These are phyloP conservation scores for Ochetophila trinervis DNA, from an alignment of 306 rosid species.

Conservation along the genomic window DNA sequence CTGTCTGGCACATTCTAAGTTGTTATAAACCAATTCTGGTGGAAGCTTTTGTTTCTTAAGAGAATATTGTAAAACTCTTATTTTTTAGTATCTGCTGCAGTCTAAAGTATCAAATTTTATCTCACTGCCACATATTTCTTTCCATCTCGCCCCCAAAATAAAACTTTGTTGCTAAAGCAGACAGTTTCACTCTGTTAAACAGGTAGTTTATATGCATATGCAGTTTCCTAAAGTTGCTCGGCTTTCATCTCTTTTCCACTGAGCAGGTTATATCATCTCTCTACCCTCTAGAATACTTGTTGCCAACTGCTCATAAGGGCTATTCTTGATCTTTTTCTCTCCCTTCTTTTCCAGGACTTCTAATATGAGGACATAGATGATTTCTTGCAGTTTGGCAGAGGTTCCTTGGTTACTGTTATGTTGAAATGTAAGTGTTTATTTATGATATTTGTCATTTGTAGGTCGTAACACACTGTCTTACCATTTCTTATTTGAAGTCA, in stretches of 20 bases:
- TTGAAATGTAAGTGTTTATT: slow-evolving; percentile 37
- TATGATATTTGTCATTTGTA: background rate
- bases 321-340: slow-evolving; percentile 2
- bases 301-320: slow-evolving; percentile 15
- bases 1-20: background rate
- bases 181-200: slow-evolving; percentile 26
- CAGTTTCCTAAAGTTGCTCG: slow-evolving; percentile 61
- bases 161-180: too few relatives aligned
- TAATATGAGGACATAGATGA: slow-evolving; percentile 30
- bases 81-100: slow-evolving; percentile 8
- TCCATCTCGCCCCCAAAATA: background rate
- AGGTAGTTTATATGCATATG: slow-evolving; percentile 84
- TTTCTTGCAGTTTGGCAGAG: slow-evolving; percentile 35
- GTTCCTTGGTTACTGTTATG: slow-evolving; percentile 32
- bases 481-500: slow-evolving; percentile 4
- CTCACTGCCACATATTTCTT: slow-evolving; percentile 12
- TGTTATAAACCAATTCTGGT: background rate
- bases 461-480: slow-evolving; percentile 1
- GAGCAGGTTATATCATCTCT: slow-evolving; percentile 24
- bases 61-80: slow-evolving; percentile 12
- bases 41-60: slow-evolving; percentile 1
- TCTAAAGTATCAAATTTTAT: slow-evolving; percentile 15
- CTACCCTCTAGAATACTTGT: slow-evolving; percentile 12
- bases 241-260: slow-evolving; percentile 31
- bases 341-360: slow-evolving; percentile 31